Conservation (phyloP, 108 stramenopile species). For the Chaetoceros tenuissimus region DNA sequence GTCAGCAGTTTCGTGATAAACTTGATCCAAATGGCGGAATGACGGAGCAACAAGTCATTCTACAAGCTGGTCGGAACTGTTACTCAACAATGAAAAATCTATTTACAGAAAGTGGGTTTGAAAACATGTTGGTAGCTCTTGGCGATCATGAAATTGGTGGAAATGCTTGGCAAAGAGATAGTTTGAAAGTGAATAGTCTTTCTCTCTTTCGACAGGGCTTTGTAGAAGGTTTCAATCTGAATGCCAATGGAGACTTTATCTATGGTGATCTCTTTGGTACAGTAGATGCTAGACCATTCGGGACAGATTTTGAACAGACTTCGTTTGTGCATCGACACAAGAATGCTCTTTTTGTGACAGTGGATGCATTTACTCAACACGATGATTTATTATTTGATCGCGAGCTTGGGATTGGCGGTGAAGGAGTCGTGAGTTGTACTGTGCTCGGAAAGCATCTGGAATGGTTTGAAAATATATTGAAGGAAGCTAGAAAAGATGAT, state of each 20-base stretch:
- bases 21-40: not conserved
- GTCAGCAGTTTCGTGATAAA: not conserved
- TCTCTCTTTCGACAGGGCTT: not conserved
- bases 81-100: not conserved
- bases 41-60: not conserved
- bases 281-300: not conserved
- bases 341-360: slow-evolving; percentile 1
- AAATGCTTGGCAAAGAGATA: not conserved
- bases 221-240: slow-evolving; percentile 1
- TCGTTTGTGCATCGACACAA: not conserved
- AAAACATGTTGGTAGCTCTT: not conserved
- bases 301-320: not conserved
- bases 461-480: slow-evolving; percentile 6
- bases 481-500: slow-evolving; percentile 3
- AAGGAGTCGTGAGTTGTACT: not conserved
- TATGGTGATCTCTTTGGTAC: not conserved
- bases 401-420: not conserved
- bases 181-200: not conserved
- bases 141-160: slow-evolving; percentile 8
- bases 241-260: not conserved
- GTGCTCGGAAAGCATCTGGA: not conserved
- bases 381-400: not conserved
- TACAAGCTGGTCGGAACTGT: not conserved
- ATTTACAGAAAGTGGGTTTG: not conserved
- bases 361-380: not conserved